Base-by-base conservation (phyloP, 768 basidiomycete genomes). In the Russula sp. region DNA sequence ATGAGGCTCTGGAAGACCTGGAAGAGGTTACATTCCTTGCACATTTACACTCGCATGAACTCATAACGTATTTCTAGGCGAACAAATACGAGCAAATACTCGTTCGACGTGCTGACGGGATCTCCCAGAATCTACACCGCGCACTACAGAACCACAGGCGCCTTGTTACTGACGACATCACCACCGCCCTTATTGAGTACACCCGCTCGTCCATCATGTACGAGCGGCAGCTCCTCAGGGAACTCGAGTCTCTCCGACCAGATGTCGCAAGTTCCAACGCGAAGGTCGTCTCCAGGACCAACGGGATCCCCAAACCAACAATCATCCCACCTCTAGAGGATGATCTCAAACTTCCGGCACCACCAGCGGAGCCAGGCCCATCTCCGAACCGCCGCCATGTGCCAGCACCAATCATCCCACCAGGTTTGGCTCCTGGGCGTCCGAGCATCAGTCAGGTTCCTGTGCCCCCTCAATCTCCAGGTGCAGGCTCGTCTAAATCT, bases 131-230 rank as follows among this genome's bases (percentile, higher is more conserved):
- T 69, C 79, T 99, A 18, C 94, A 97, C 69, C 84, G 83, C 54
- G 88, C 95, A 2, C 81, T 99, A 34, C 83, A 87, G 42, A 84
- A 84, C 0, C 94, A 99, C 74, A 91, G 89, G 62, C 83, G 84
- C 53, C 83, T 89, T 66, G 90, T 94, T 34, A 90, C 96, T 58
- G 91, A 95, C 60, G 97, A 99, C 72, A 82, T 98, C 57, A 91
- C 91, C 18, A 81, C 89, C 22, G 90, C 94, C 0, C 77, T 98
- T 57, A 85, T 98, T 51, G 94, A 98, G 73, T 94, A 98, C 74
- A 91, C 91, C 18, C 87, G 95, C 27, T 89, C 94, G 18, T 87
- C 88, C 32, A 85, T 98, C 69, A 85, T 94, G 79, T 97, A 94
- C 71, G 95, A 98, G 73, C 83, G 87, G 66, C 93, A 95, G 71